Evolutionary conservation across 2,329 filamentous ascomycete species (phyloP), one percentile per base, ranked within the genome.

Genomic region (Graphilbum fragrans): DNA sequence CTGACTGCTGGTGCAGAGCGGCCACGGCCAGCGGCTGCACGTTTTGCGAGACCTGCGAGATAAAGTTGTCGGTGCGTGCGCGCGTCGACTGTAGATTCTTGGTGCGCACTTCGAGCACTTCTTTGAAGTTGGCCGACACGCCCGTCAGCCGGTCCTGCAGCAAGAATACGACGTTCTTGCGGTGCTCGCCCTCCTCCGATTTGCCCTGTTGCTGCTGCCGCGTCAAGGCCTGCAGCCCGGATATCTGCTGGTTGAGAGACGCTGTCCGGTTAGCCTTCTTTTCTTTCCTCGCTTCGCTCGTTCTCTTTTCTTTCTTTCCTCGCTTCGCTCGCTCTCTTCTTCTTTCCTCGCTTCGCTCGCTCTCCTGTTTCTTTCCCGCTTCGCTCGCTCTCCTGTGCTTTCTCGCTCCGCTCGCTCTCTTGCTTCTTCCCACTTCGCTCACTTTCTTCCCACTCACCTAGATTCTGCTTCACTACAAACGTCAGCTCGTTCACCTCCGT

Each of bases 401-500:
- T 31, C 29, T 5, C 29, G 12, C 8, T 31, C 29, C n/a, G 8
- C 29, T 14, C 29, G 12, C 29, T 5, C 8, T 31, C 29, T 14
- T 16, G 11, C 12, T 14, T 14, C 29, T 16, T 31, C 29, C 29
- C 23, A 7, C 23, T 27, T 7, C 23, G 7, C 23, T 27, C 23
- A 27, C 23, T 27, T 12, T 16, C n/a, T 16, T 32, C 7, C n/a
- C 17, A 44, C 45, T 5, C 32, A 49, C 44, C 44, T 19, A 49
- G 17, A 17, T 47, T 49, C 41, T 49, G 49, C 44, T 49, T 50
- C 19, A 49, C 46, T 55, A 95, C 84, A 56, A 88, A 95, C 8
- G 88, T 95, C 59, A 95, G 77, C 62, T 96, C 87, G 60, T 92
- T 92, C 60, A 96, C 95, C 63, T 98, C 92, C 42, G 95, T 85